phyloP scores from a whole-genome alignment of 495 filamentous ascomycete species.

The Amniculicola lignicola region DNA sequence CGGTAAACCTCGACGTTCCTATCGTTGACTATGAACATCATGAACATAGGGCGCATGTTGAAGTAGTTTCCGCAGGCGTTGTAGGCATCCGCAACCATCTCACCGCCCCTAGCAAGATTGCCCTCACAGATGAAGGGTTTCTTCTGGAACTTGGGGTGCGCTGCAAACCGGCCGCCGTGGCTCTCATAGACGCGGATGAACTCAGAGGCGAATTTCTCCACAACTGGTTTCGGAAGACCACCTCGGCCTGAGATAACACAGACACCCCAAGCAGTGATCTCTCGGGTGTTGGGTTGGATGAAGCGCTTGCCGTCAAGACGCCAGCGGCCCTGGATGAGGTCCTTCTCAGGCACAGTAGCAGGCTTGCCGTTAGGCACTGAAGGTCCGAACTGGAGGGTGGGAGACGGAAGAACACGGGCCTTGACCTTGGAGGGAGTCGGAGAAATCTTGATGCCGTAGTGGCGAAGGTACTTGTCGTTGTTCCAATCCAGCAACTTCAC shows the following conservation, averaged over 20 bases:
- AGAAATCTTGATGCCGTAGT: slow-evolving; percentile 68
- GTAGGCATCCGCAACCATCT: slow-evolving; percentile 54
- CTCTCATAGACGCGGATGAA: slow-evolving; percentile 59
- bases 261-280: slow-evolving; percentile 70
- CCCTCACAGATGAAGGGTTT: slow-evolving; percentile 40
- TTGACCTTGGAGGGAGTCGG: slow-evolving; percentile 56
- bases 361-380: slow-evolving; percentile 29
- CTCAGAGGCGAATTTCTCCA: slow-evolving; percentile 39
- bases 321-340: slow-evolving; percentile 66
- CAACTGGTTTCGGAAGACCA: slow-evolving; percentile 17
- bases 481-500: slow-evolving; percentile 65
- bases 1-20: slow-evolving; percentile 66
- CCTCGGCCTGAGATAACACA: slow-evolving; percentile 50
- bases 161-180: slow-evolving; percentile 66
- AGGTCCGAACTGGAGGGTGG: slow-evolving; percentile 60
- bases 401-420: slow-evolving; percentile 68
- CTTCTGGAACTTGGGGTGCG: slow-evolving; percentile 32
- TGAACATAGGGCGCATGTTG: slow-evolving; percentile 43
- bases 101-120: slow-evolving; percentile 49
- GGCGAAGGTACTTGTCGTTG: slow-evolving; percentile 61
- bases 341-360: slow-evolving; percentile 51
- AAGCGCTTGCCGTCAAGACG: slow-evolving; percentile 80
- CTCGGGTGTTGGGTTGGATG: slow-evolving; percentile 51
- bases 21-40: slow-evolving; percentile 66
- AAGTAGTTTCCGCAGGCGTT: slow-evolving; percentile 48